phyloP scores from a whole-genome alignment of 2,329 filamentous ascomycete genomes.

The Bertia moriformis region DNA sequence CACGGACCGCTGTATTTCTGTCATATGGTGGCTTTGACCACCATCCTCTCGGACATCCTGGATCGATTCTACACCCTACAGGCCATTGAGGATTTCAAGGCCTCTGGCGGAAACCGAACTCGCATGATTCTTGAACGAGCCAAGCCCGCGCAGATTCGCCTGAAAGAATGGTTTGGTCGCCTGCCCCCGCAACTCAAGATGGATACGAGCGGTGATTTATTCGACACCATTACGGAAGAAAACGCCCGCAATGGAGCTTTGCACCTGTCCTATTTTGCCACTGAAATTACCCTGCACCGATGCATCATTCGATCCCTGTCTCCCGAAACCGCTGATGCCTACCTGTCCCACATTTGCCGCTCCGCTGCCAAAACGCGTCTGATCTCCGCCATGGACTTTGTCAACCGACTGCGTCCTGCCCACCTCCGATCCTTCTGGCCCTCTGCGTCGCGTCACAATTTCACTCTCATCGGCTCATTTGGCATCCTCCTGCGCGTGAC shows the following conservation, averaged over 20 bases:
- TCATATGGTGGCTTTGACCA: conserved; percentile 62
- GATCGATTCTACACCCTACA: conserved; percentile 71
- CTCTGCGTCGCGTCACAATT: conserved; percentile 23
- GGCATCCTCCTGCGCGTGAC: conserved; percentile 21
- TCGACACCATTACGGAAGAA: conserved; percentile 20
- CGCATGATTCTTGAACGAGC: conserved; percentile 60
- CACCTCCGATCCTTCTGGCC: conserved; percentile 31
- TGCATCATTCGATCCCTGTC: conserved; percentile 25
- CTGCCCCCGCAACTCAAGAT: conserved; percentile 52
- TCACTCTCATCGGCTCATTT: conserved; percentile 23
- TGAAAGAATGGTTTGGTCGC: conserved; percentile 68
- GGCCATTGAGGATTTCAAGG: conserved; percentile 54
- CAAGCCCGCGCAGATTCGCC: conserved; percentile 68
- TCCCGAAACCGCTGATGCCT: conserved; percentile 10
- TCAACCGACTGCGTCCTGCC: conserved; percentile 24
- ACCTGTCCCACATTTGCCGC: conserved; percentile 20
- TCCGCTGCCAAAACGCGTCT: conserved; percentile 24
- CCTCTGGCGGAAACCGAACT: conserved; percentile 55
- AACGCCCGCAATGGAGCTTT: conserved; percentile 54
- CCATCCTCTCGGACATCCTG: conserved; percentile 65
- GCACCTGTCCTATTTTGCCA: conserved; percentile 83
- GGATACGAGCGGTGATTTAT: conserved; percentile 36
- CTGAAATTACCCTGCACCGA: conserved; percentile 83
- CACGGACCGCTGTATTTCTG: conserved; percentile 57
- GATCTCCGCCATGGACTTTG: conserved; percentile 24